Base-by-base conservation (phyloP, 1,284 basidiomycete species). In the Cerrena zonata region DNA sequence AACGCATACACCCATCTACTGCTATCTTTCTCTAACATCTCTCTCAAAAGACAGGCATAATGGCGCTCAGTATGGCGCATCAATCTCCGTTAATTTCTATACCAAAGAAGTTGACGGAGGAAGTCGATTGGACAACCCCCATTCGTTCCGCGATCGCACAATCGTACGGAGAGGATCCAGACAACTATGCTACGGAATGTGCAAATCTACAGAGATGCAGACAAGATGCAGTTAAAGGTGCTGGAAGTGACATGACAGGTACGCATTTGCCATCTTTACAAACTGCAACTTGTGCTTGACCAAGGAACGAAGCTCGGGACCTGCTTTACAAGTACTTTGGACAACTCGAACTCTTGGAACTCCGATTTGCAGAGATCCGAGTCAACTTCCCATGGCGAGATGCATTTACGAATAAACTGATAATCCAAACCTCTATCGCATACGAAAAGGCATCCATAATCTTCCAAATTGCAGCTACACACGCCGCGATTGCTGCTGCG, bases 321-420 rank as follows among this genome's bases (percentile, higher is more conserved):
- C 76, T 99, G 22, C 77, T 99, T 44, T 98, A 95, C 84, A 98
- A 96, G 70, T 99, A 99, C 77, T 99, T 99, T 73, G 95, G 96
- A 40, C 95, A 99, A 69, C 86, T 99, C 34, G 96, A 99, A 65
- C 82, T 99, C 25, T 84, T 99, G 36, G 96, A 99, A 65, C 79
- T 99, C 47, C 85, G 96, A 25, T 99, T 99, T 69, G 85, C 95
- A 5, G 96, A 99, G 68, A 90, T 99, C 54, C 82, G 92, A 61
- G 92, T 97, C 61, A 89, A 91, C 52, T 99, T 99, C 63, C 86
- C 91, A 0, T 99, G 95, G 93, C 80, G 88, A 60, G 96, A 99
- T 68, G 94, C 95, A 4, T 99, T 99, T 72, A 97, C 93, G 39
- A 78, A 76, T 71, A 96, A 97, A 69, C 76, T 87, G 52, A 96